Percentiles rank a stretch among this genome's conserved stretches.
Evolutionary conservation across 371 early-diverging fungal species (phyloP).

Genomic region (Mucor piriformis): DNA sequence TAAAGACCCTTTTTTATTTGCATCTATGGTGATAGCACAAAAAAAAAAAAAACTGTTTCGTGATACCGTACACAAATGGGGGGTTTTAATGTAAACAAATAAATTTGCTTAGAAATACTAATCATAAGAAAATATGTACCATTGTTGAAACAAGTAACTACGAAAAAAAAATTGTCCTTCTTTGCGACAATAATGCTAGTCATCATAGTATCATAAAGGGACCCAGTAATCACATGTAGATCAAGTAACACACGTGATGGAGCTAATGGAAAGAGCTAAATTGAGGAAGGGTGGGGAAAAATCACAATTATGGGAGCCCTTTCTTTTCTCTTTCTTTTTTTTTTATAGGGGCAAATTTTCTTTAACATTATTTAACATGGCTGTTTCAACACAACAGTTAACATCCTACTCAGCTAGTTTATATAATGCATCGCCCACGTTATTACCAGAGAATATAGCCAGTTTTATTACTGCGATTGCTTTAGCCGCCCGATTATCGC

Average conservation of each 20-base stretch:
- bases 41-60: neutral
- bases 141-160: neutral
- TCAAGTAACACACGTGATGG: conserved; percentile 6
- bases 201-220: neutral
- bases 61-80: neutral
- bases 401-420: conserved; percentile 20
- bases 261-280: neutral
- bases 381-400: conserved; percentile 22
- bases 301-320: neutral
- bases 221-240: conserved; percentile 1
- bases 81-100: neutral
- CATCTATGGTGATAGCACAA: too few relatives aligned
- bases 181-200: neutral
- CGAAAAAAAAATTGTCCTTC: neutral
- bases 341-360: neutral
- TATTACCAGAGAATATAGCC: conserved; percentile 51
- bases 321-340: neutral
- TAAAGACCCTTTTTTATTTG: too few relatives aligned
- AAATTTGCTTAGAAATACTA: neutral
- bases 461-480: conserved; percentile 43
- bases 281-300: neutral
- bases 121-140: neutral
- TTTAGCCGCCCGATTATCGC: conserved; percentile 45
- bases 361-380: conserved; percentile 1
- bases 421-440: conserved; percentile 35